phyloP scores from a whole-genome alignment of 495 filamentous ascomycete genomes.

The Aspergillus hancockii region DNA sequence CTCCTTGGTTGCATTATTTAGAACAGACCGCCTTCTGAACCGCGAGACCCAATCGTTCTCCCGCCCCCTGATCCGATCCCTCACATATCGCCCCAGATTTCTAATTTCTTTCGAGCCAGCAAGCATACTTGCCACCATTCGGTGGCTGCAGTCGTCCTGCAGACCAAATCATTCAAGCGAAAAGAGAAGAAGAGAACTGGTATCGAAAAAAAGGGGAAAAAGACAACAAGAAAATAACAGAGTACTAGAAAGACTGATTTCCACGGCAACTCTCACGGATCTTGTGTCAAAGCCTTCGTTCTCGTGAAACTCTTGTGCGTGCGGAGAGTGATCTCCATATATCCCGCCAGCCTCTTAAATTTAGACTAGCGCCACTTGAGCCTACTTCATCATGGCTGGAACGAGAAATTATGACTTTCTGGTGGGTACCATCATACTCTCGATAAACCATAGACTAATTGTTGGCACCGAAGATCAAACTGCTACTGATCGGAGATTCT shows the following conservation, averaged over 20 bases:
- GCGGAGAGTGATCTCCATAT: background rate
- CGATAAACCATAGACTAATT: slow-evolving; percentile 7
- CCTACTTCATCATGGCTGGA: slow-evolving; percentile 70
- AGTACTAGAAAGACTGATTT: background rate
- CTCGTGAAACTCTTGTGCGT: background rate
- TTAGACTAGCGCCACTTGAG: background rate
- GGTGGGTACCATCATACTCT: slow-evolving; percentile 52
- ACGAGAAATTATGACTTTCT: slow-evolving; percentile 98
- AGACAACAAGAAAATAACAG: background rate
- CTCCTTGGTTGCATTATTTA: background rate
- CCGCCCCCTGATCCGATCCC: slow-evolving; percentile 2
- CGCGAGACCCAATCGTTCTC: background rate
- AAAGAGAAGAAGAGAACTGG: background rate
- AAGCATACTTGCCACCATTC: slow-evolving; percentile 11
- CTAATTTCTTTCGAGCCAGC: background rate
- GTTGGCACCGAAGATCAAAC: slow-evolving; percentile 75
- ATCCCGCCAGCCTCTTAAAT: background rate
- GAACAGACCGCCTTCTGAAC: slow-evolving; percentile 1
- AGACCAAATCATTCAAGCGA: slow-evolving; percentile 1
- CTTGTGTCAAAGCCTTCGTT: background rate
- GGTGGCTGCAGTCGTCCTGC: slow-evolving; percentile 20
- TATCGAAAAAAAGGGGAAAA: background rate
- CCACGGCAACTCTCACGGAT: background rate
- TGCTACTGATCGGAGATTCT: slow-evolving; percentile 96
- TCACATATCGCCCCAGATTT: background rate